Conservation (phyloP, 352 stramenopile genomes). For the Globisporangium cylindrosporum region DNA sequence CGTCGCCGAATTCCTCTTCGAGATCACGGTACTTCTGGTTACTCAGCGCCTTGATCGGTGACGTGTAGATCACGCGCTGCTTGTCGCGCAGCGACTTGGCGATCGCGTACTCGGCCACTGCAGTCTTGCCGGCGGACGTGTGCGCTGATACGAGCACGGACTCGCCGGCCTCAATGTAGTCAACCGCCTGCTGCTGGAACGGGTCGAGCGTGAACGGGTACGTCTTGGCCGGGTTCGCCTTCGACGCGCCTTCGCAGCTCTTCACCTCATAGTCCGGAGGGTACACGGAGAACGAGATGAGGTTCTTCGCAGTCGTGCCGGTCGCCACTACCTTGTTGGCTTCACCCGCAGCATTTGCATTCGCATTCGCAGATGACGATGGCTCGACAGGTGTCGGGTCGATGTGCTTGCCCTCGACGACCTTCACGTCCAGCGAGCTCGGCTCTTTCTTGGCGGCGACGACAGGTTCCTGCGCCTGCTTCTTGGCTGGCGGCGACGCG, state of each 20-base stretch:
- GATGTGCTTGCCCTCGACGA: constrained; percentile 74
- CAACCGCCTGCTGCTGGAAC: constrained; percentile 97
- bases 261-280: constrained; percentile 62
- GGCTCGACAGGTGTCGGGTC: constrained; percentile 50
- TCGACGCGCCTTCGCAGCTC: constrained; percentile 44
- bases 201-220: constrained; percentile 98
- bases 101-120: constrained; percentile 99
- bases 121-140: constrained; percentile 97
- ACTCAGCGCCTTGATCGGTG: constrained; percentile 98
- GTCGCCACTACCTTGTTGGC: constrained; percentile 80
- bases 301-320: constrained; percentile 94
- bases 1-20: constrained; percentile 91
- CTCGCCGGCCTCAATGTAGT: constrained; percentile 96
- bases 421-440: constrained; percentile 48
- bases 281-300: constrained; percentile 94
- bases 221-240: constrained; percentile 91
- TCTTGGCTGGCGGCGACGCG: constrained; percentile 49
- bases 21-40: constrained; percentile 99
- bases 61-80: constrained; percentile 98
- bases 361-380: constrained; percentile 2
- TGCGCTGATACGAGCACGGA: constrained; percentile 98
- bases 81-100: constrained; percentile 94
- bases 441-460: constrained; percentile 10
- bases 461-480: constrained; percentile 30
- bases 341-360: background rate